These are phyloP conservation scores for Volutella citrinella DNA, from an alignment of 2,329 filamentous ascomycete species.

Conservation along the genomic window DNA sequence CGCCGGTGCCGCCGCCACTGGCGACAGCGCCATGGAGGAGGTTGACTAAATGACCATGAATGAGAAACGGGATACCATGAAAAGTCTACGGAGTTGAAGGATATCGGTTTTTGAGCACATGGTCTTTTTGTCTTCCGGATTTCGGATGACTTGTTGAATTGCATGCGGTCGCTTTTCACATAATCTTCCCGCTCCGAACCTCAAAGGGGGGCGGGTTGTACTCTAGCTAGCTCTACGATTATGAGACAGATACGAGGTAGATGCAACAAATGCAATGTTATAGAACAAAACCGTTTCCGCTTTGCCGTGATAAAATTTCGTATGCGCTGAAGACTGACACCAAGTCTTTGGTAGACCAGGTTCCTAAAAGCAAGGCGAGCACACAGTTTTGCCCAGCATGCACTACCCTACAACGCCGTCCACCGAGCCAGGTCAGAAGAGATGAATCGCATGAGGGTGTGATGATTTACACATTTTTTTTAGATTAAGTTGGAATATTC, in stretches of 20 bases:
- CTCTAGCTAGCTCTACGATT: constrained; percentile 41
- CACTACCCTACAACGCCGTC: too few species aligned
- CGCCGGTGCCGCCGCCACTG: constrained; percentile 60
- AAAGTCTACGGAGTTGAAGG: constrained; percentile 44
- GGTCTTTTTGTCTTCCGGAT: constrained; percentile 32
- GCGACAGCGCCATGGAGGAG: constrained; percentile 99
- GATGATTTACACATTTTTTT: too few species aligned
- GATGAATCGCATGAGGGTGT: too few species aligned
- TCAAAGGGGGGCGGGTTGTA: constrained; percentile 32
- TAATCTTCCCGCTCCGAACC: constrained; percentile 37
- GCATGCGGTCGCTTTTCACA: constrained; percentile 28
- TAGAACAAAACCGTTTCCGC: constrained; percentile 15
- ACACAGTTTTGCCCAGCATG: too few species aligned
- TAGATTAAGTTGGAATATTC: too few species aligned
- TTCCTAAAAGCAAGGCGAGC: too few species aligned
- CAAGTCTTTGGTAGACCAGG: too few species aligned
- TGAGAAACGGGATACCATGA: constrained; percentile 35
- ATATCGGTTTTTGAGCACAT: constrained; percentile 31
- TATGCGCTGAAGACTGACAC: too few species aligned
- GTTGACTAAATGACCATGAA: constrained; percentile 71
- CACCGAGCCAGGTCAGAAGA: too few species aligned
- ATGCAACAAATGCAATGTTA: constrained; percentile 33
- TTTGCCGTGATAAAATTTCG: constrained; percentile 1
- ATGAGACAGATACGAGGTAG: constrained; percentile 40
- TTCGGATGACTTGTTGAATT: constrained; percentile 26